Conservation (phyloP, 768 basidiomycete genomes). For the Leccinum longicurvipes region DNA sequence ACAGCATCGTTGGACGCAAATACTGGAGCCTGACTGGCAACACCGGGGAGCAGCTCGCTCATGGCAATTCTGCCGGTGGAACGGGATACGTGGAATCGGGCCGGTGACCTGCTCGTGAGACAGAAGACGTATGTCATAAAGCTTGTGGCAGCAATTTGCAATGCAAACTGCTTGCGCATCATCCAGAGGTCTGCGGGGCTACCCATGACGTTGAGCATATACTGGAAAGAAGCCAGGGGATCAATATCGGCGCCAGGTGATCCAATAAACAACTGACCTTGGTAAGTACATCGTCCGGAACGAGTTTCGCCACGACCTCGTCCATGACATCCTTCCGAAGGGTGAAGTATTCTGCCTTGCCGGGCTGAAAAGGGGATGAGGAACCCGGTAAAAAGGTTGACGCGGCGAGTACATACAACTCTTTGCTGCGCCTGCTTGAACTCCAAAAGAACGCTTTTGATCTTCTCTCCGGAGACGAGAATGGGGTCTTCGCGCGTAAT, state of each 20-base stretch:
- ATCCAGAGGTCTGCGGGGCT: constrained; percentile 87
- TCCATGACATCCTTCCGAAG: constrained; percentile 85
- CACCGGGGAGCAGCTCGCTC: constrained; percentile 86
- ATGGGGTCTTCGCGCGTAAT: constrained; percentile 87
- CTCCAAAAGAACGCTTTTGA: constrained; percentile 64
- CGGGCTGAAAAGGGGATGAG: constrained; percentile 39
- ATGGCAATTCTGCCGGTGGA: constrained; percentile 87
- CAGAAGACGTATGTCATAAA: constrained; percentile 92
- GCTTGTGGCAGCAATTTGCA: constrained; percentile 81
- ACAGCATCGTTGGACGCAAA: constrained; percentile 83
- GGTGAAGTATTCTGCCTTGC: constrained; percentile 62
- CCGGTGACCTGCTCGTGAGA: constrained; percentile 78
- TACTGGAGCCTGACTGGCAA: constrained; percentile 46
- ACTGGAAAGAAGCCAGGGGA: constrained; percentile 49
- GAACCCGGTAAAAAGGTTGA: neutral
- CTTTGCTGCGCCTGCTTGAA: constrained; percentile 46
- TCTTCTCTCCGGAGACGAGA: constrained; percentile 80
- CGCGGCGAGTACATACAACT: constrained; percentile 30
- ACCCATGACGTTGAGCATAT: constrained; percentile 85
- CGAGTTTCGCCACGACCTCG: constrained; percentile 81
- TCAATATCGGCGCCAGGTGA: neutral
- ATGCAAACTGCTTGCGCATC: constrained; percentile 95
- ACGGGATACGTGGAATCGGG: constrained; percentile 86
- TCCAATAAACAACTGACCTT: constrained; percentile 47
- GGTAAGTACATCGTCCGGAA: constrained; percentile 84